Evolutionary conservation across 2,329 filamentous ascomycete species (phyloP), one percentile per base, ranked within the genome.

Genomic region (Fusarium pseudonygamai): DNA sequence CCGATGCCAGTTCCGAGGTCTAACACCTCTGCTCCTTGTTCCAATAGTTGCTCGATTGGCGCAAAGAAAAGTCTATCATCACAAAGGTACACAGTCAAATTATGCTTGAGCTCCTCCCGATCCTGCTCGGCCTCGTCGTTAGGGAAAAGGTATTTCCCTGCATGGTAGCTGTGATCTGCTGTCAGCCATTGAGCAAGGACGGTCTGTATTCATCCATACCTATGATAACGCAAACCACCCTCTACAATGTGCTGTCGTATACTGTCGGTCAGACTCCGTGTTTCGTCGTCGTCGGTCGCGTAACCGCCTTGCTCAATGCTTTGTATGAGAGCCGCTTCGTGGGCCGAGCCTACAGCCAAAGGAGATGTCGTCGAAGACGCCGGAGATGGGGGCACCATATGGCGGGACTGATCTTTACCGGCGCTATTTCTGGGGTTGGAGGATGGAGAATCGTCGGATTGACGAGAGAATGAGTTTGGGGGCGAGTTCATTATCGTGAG

Each of bases 1-100:
- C 86, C 86, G 15, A 86, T 87, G 16, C 86, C 86, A 10, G 86
- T 87, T 83, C 86, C 86, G 26, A 88, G 72, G 69, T 88, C 86
- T 28, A 87, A 16, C 7, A 87, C 83, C 83, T 53, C 84, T 16
- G 78, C 85, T 1, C 85, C 85, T 6, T 70, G 67, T 47, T 80
- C 76, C 36, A 88, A 69, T 12, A 75, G 45, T 4, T 80, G 73
- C 15, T 83, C 80, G 20, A 87, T 76, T 1, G 86, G 86, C 5
- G 86, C 82, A 67, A 83, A 83, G 66, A 86, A 87, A 37, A 82
- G 80, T 47, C 78, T 79, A 7, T 82, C 83, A 13, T 82, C 80
- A 47, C 82, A 83, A 20, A 85, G 60, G 13, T 83, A 79, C 7
- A 84, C 70, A 6, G 82, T 83, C 69, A 85, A 74, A 37, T 80